phyloP scores from a whole-genome alignment of 83 land plant genomes.

The Picea engelmannii region DNA sequence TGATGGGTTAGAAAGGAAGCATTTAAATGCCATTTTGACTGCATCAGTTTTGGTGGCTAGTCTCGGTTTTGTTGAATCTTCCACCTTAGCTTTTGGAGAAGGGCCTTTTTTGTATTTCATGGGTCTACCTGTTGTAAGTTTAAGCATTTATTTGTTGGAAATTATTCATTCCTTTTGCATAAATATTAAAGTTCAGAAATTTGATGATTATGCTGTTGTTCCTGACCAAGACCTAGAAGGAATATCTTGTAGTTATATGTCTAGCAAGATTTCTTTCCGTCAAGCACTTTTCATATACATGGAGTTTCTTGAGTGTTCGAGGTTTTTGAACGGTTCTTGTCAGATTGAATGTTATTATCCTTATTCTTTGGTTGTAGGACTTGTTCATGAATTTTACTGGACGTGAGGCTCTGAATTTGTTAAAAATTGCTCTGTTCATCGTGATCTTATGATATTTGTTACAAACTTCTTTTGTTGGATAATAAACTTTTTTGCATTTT shows the following conservation, averaged over 20 bases:
- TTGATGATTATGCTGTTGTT: neutral
- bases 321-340: neutral
- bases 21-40: conserved; percentile 78
- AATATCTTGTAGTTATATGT: too few species aligned
- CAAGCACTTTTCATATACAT: neutral
- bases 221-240: neutral
- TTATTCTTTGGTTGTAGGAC: too few species aligned
- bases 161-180: neutral
- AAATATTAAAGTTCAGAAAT: too few species aligned
- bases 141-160: too few species aligned
- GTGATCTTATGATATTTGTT: neutral
- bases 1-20: conserved; percentile 29
- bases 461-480: neutral
- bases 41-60: conserved; percentile 72
- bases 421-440: neutral
- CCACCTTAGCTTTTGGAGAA: conserved; percentile 68
- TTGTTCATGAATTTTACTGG: neutral
- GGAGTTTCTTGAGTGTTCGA: neutral
- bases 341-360: neutral
- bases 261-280: neutral
- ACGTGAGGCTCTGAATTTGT: neutral
- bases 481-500: too few species aligned
- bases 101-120: conserved; percentile 75
- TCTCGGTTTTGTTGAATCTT: conserved; percentile 80
- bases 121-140: conserved; percentile 58